Conservation (phyloP, 257 asterid species). For the Penstemon newberryi region DNA sequence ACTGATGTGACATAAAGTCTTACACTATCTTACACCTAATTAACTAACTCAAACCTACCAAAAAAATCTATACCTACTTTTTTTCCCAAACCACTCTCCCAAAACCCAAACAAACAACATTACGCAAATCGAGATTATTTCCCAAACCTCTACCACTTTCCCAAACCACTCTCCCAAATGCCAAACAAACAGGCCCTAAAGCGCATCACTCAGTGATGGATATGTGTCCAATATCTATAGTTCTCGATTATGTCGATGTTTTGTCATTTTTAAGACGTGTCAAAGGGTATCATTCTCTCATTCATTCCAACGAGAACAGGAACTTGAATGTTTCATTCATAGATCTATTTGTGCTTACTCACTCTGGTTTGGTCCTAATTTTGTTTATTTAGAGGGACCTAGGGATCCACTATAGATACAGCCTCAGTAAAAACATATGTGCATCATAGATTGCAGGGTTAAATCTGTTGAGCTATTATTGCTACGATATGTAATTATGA, state of each 20-base stretch:
- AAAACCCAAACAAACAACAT: too few species aligned
- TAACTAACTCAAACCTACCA: too few species aligned
- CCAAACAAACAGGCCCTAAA: too few species aligned
- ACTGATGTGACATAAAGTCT: too few species aligned
- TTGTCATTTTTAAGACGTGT: slow-evolving; percentile 6
- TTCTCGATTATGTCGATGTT: background rate
- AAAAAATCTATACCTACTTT: too few species aligned
- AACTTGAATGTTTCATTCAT: background rate
- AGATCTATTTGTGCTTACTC: background rate
- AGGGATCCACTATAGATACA: too few species aligned
- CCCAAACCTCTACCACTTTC: too few species aligned
- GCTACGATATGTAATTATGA: background rate
- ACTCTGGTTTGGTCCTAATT: background rate
- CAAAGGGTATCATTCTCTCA: background rate
- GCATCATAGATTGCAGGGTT: background rate
- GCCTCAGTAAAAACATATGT: background rate
- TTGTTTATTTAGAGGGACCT: too few species aligned
- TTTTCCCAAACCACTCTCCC: too few species aligned
- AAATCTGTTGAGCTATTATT: background rate
- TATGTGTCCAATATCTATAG: background rate
- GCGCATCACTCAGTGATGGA: background rate
- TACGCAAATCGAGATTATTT: too few species aligned
- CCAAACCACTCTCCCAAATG: too few species aligned
- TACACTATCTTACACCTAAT: too few species aligned
- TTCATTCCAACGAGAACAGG: background rate